Percentiles rank a stretch among this genome's conserved stretches.
Conservation (phyloP, 805 yeast genomes). For the Candida vaughaniae region DNA sequence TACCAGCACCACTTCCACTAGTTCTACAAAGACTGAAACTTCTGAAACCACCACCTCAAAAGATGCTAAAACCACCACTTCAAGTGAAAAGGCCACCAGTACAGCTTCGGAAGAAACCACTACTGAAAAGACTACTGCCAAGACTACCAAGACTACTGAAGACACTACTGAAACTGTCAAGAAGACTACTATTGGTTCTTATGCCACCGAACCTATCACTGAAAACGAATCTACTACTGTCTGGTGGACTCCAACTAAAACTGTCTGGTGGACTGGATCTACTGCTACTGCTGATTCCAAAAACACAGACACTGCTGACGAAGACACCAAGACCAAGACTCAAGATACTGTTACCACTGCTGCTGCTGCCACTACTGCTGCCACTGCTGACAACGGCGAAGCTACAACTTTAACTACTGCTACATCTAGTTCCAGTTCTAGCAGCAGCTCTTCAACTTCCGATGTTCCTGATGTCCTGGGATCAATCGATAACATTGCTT, state of each 20-base stretch:
- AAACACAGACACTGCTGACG: constrained; percentile 3
- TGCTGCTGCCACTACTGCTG: background rate
- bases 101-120: constrained; percentile 1
- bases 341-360: background rate
- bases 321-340: constrained; percentile 1
- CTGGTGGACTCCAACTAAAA: constrained; percentile 9
- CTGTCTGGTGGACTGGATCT: constrained; percentile 3
- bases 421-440: background rate
- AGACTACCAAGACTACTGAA: background rate
- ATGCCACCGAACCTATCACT: background rate
- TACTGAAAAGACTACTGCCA: background rate
- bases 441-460: constrained; percentile 1
- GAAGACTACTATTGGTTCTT: background rate
- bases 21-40: constrained; percentile 1
- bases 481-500: constrained; percentile 8
- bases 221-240: constrained; percentile 2
- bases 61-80: constrained; percentile 1
- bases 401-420: background rate
- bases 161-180: constrained; percentile 1
- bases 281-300: constrained; percentile 1
- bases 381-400: too few species aligned
- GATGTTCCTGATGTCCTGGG: constrained; percentile 2
- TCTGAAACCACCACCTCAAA: constrained; percentile 3
- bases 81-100: background rate
- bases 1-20: constrained; percentile 2